phyloP scores from a whole-genome alignment of 2,329 filamentous ascomycete genomes.

The Cryoendolithus antarcticus region DNA sequence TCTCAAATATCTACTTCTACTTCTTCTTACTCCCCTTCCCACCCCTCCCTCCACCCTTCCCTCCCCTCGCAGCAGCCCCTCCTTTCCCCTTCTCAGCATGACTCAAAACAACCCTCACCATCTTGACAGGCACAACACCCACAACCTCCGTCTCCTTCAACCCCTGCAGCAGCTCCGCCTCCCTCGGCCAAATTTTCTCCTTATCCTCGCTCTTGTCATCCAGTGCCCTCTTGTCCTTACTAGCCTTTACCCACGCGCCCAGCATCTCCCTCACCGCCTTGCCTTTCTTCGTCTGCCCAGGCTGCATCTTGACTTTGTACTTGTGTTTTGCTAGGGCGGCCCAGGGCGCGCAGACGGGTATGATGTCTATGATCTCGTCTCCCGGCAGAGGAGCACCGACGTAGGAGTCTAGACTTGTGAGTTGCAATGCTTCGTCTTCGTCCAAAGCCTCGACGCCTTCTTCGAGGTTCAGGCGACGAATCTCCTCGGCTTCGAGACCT shows the following conservation, averaged over 20 bases:
- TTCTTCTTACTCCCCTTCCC: slow-evolving; percentile 17
- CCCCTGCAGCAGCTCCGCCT: slow-evolving; percentile 70
- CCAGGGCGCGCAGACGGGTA: slow-evolving; percentile 53
- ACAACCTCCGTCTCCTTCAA: slow-evolving; percentile 74
- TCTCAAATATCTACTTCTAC: neutral
- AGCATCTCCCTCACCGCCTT: slow-evolving; percentile 87
- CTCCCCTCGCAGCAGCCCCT: slow-evolving; percentile 22
- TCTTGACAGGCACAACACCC: slow-evolving; percentile 68
- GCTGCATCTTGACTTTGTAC: slow-evolving; percentile 92
- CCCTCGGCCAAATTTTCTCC: slow-evolving; percentile 72
- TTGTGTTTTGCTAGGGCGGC: slow-evolving; percentile 58
- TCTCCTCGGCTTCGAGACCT: slow-evolving; percentile 64
- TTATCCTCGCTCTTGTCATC: slow-evolving; percentile 38
- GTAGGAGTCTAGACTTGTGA: slow-evolving; percentile 53
- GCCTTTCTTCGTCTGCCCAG: slow-evolving; percentile 79
- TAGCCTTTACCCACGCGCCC: slow-evolving; percentile 62
- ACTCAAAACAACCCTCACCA: slow-evolving; percentile 65
- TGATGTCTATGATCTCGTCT: slow-evolving; percentile 63
- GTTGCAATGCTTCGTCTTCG: slow-evolving; percentile 28
- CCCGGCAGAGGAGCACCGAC: slow-evolving; percentile 67
- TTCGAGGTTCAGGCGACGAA: slow-evolving; percentile 46
- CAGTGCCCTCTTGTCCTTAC: slow-evolving; percentile 34
- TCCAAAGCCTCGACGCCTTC: slow-evolving; percentile 35
- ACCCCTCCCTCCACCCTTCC: slow-evolving; percentile 14
- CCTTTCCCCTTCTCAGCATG: slow-evolving; percentile 33